These are phyloP conservation scores for Penicillium sp. DNA, from an alignment of 2,329 filamentous ascomycete species.

Conservation along the genomic window DNA sequence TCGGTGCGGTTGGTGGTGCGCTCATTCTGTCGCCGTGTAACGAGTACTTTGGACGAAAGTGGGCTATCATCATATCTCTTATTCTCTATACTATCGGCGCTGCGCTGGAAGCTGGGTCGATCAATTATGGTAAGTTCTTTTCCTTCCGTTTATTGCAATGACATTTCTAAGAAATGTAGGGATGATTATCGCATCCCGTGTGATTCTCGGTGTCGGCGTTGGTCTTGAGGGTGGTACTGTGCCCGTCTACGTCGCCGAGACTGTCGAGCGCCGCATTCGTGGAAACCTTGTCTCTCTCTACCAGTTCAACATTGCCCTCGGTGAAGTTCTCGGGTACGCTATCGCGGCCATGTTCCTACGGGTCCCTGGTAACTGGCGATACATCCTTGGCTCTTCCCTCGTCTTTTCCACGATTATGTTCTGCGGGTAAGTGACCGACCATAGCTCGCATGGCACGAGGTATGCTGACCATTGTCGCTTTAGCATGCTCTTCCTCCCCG, in stretches of 20 bases:
- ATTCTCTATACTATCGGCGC: constrained; percentile 73
- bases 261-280: constrained; percentile 67
- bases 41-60: constrained; percentile 69
- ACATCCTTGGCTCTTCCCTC: constrained; percentile 73
- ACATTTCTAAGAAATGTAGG: constrained; percentile 25
- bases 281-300: constrained; percentile 76
- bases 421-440: not conserved
- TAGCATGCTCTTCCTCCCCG: constrained; percentile 74
- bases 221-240: constrained; percentile 76
- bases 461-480: constrained; percentile 16
- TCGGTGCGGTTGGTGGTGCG: constrained; percentile 73
- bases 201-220: constrained; percentile 72
- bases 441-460: too few species aligned
- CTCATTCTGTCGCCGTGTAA: constrained; percentile 70
- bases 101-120: constrained; percentile 69
- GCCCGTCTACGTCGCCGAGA: constrained; percentile 74
- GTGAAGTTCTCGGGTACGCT: constrained; percentile 74
- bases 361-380: constrained; percentile 74
- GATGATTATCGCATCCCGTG: constrained; percentile 71
- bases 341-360: constrained; percentile 74
- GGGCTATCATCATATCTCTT: constrained; percentile 72
- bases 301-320: constrained; percentile 76
- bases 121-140: constrained; percentile 59
- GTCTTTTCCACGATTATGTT: constrained; percentile 70
- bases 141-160: not conserved